A percentile compares a stretch with the other conserved stretches of the same genome.
phyloP scores from a whole-genome alignment of 225 moss, liverwort and hornwort genomes.

The Physcomitrium patens region DNA sequence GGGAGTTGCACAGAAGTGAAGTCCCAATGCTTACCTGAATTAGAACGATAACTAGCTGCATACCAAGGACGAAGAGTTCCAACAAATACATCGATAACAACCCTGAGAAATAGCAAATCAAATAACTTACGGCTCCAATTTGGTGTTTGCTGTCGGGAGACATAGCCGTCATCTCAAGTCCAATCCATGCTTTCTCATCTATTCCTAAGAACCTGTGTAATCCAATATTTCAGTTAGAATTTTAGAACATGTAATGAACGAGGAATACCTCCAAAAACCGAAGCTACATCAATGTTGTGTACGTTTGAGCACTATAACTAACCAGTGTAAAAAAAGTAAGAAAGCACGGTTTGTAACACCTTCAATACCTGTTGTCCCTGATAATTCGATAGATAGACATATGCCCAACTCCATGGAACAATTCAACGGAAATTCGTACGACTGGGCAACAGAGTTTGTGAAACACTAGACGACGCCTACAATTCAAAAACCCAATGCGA shows the following conservation, averaged over 20 bases:
- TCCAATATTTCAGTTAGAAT: constrained; percentile 40
- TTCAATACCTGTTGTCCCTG: neutral
- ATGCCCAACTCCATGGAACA: neutral
- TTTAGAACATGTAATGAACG: neutral
- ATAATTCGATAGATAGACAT: neutral
- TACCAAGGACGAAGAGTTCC: constrained; percentile 17
- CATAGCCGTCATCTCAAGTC: constrained; percentile 82
- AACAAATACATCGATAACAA: constrained; percentile 15
- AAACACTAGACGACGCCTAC: constrained; percentile 1
- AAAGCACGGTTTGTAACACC: constrained; percentile 3
- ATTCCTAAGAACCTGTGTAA: constrained; percentile 76
- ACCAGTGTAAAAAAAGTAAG: constrained; percentile 1
- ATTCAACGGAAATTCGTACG: constrained; percentile 15
- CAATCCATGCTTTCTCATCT: constrained; percentile 92
- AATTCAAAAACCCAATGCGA: constrained; percentile 19
- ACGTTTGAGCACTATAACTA: constrained; percentile 1
- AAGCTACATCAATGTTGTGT: constrained; percentile 17
- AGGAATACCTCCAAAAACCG: constrained; percentile 14
- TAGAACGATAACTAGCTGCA: constrained; percentile 19
- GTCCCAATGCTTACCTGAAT: neutral
- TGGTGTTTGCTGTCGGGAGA: constrained; percentile 87
- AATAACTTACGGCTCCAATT: constrained; percentile 83
- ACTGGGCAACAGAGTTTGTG: neutral
- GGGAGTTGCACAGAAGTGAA: neutral
- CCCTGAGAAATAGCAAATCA: constrained; percentile 25